Evolutionary conservation across 495 filamentous ascomycete genomes (phyloP).

Genomic region (Neurospora hispaniola): DNA sequence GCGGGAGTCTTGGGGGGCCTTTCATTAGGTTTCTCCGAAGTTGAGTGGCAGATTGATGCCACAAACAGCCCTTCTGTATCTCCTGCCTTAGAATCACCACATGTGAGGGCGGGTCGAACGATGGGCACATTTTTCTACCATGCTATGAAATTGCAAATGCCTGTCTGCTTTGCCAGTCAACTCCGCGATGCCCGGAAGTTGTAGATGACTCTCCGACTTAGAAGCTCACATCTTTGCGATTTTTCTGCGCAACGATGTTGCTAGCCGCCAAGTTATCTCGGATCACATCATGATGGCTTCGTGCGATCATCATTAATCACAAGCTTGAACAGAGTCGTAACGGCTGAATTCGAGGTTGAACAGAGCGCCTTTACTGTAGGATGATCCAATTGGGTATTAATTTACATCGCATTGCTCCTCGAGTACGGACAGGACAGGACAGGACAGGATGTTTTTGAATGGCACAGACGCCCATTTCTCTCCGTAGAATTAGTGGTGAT

Average conservation of each 20-base stretch:
- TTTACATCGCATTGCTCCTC: too few relatives aligned
- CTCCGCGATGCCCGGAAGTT: neutral
- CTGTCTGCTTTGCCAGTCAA: neutral
- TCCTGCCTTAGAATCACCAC: slow-evolving; percentile 76
- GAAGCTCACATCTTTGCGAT: neutral
- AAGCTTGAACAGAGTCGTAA: neutral
- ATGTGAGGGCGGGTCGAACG: slow-evolving; percentile 75
- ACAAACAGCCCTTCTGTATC: slow-evolving; percentile 70
- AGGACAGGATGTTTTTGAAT: neutral
- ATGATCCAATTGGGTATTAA: neutral
- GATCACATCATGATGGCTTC: neutral
- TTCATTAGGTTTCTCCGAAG: slow-evolving; percentile 58
- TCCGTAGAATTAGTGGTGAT: neutral
- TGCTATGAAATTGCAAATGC: neutral
- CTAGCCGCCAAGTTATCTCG: neutral
- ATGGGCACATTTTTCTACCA: slow-evolving; percentile 31
- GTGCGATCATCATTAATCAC: neutral
- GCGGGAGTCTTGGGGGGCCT: slow-evolving; percentile 35
- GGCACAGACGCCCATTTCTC: neutral
- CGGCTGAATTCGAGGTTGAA: neutral
- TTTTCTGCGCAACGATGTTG: neutral
- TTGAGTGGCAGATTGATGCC: slow-evolving; percentile 57
- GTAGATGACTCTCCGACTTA: neutral
- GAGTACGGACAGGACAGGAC: neutral
- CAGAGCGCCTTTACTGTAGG: neutral